Evolutionary conservation across 306 rosid species (phyloP).

Genomic region (Delonix regia): DNA sequence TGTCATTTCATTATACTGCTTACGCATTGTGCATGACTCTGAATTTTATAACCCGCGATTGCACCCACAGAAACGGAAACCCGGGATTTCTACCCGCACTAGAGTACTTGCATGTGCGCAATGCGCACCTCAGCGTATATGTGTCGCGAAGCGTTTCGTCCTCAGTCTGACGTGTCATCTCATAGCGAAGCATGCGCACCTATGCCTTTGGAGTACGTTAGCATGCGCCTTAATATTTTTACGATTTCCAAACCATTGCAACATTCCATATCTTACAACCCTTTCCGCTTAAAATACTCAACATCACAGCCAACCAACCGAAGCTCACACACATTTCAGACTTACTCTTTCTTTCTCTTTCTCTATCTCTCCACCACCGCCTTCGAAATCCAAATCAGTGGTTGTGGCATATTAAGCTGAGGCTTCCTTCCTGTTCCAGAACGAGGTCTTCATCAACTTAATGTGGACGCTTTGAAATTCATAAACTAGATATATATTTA

Average conservation of each 20-base stretch:
- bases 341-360: constrained; percentile 16
- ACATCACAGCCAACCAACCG: constrained; percentile 8
- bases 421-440: not conserved
- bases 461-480: not conserved
- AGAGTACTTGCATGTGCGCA: not conserved
- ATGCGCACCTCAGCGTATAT: not conserved
- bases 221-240: not conserved
- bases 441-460: not conserved
- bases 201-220: constrained; percentile 2
- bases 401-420: not conserved
- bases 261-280: constrained; percentile 1
- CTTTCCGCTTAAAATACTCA: constrained; percentile 30
- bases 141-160: constrained; percentile 26
- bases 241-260: constrained; percentile 26
- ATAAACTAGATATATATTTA: not conserved
- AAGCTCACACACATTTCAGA: not conserved
- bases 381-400: not conserved
- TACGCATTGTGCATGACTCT: not conserved
- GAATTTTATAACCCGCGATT: not conserved
- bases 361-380: not conserved
- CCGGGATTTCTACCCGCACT: not conserved
- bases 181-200: not conserved
- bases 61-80: not conserved
- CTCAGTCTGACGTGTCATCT: constrained; percentile 36
- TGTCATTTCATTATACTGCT: not conserved